Conservation (phyloP, 2,329 filamentous ascomycete genomes). For the Cercospora brassicicola region DNA sequence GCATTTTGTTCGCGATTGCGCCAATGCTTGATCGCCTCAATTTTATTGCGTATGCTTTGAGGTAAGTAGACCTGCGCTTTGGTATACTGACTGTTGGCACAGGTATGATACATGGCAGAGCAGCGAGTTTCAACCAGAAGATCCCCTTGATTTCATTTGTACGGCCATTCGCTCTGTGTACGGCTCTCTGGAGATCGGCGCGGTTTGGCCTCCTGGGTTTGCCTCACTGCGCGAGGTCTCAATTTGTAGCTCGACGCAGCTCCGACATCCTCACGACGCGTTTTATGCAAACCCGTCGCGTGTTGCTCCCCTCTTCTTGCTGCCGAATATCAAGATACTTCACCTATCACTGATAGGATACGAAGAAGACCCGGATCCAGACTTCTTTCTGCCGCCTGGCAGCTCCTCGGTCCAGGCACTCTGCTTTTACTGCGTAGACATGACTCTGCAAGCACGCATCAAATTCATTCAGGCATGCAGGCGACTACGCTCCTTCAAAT, state of each 20-base stretch:
- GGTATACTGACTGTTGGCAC: background rate
- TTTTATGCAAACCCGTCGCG: constrained; percentile 16
- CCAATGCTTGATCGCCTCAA: constrained; percentile 20
- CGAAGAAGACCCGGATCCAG: constrained; percentile 1
- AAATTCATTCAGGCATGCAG: constrained; percentile 15
- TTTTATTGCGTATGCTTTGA: constrained; percentile 14
- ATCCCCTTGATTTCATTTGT: constrained; percentile 7
- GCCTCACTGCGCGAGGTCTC: constrained; percentile 19
- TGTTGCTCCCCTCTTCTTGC: constrained; percentile 19
- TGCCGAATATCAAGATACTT: constrained; percentile 22
- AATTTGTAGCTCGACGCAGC: constrained; percentile 15
- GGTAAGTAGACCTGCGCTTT: too few species aligned
- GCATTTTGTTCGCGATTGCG: constrained; percentile 19
- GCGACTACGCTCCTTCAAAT: constrained; percentile 1
- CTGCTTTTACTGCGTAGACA: constrained; percentile 10
- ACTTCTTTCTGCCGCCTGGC: constrained; percentile 11
- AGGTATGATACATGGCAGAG: constrained; percentile 8
- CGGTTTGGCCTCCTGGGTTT: constrained; percentile 22
- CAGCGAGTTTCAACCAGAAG: background rate
- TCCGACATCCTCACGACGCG: constrained; percentile 20
- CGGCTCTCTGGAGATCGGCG: background rate
- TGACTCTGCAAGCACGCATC: constrained; percentile 4
- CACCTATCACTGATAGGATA: constrained; percentile 22
- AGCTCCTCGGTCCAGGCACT: constrained; percentile 18
- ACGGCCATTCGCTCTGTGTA: constrained; percentile 1